Evolutionary conservation across 805 yeast genomes (phyloP), one percentile per base, ranked within the genome.

Genomic region (Sugiyamaella lignohabitans): DNA sequence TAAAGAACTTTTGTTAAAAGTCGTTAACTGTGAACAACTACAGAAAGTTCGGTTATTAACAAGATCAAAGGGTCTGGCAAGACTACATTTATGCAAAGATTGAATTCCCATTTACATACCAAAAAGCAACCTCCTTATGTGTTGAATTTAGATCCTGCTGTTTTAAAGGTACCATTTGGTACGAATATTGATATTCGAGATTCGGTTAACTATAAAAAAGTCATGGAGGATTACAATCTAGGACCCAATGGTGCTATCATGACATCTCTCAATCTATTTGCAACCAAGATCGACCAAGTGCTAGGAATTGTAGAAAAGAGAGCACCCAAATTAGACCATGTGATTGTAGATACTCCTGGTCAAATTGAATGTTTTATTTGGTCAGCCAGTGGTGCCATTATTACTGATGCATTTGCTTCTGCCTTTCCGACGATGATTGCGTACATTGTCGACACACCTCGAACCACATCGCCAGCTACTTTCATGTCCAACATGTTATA

Each of bases 241-340:
- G 99, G 99, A 0, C 99, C 99, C 11, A 93, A 93, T 62, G 99
- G 99, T 48, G 98, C 98, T 2, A 93, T 93, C 61, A 96, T 94
- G 53, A 93, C 98, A 0, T 87, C 96, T 18, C 72, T 93, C 51
- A 93, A 93, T 62, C 70, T 93, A 43, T 93, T 93, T 61, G 73
- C 96, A 42, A 93, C 99, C 11, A 93, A 93, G 66, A 87, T 93
- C 48, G 99, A 93, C 64, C 98, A 93, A 68, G 97, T 93, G 3
- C 80, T 93, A 42, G 75, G 77, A 34, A 70, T 93, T 34, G 84
- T 91, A 18, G 95, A 88, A 59, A 87, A 88, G 60, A 78, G 91
- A 55, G 69, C 80, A 1, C 74, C 71, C 19, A 35, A 46, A 14
- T 73, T 73, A 54, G 65, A 78, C 18, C 83, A 88, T 63, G 85